Evolutionary conservation across 768 basidiomycete species (phyloP).

Genomic region (Kwoniella sp.): DNA sequence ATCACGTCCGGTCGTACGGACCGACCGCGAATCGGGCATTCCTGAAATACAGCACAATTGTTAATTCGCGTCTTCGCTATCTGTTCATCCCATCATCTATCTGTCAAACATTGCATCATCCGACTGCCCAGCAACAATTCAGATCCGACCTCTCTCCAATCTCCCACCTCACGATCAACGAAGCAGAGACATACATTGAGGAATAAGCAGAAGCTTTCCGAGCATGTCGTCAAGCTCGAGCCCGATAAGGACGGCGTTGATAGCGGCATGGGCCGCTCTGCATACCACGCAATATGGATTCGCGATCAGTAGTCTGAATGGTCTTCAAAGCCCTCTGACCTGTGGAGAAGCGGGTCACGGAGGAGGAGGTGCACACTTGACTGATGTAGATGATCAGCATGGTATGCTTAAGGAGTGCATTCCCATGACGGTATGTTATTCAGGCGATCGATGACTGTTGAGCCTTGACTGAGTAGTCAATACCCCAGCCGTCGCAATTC

Average conservation of each 20-base stretch:
- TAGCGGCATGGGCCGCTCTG: constrained; percentile 43
- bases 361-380: constrained; percentile 17
- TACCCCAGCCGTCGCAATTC: constrained; percentile 62
- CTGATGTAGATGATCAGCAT: constrained; percentile 1
- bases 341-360: constrained; percentile 26
- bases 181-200: too few species aligned
- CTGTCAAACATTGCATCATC: neutral
- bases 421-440: constrained; percentile 35
- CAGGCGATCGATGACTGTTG: neutral
- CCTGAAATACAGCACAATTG: too few species aligned
- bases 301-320: constrained; percentile 85
- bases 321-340: constrained; percentile 65
- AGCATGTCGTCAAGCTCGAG: neutral
- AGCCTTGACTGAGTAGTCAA: constrained; percentile 1
- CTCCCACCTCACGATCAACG: too few species aligned
- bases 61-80: neutral
- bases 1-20: neutral
- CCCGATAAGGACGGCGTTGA: constrained; percentile 30
- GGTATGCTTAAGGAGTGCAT: constrained; percentile 35
- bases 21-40: neutral
- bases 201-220: too few species aligned
- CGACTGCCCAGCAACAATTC: neutral
- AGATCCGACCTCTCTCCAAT: too few species aligned
- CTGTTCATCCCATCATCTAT: neutral
- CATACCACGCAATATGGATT: constrained; percentile 65